Conservation (phyloP, 2,329 filamentous ascomycete genomes). For the Sporothrix inflata region DNA sequence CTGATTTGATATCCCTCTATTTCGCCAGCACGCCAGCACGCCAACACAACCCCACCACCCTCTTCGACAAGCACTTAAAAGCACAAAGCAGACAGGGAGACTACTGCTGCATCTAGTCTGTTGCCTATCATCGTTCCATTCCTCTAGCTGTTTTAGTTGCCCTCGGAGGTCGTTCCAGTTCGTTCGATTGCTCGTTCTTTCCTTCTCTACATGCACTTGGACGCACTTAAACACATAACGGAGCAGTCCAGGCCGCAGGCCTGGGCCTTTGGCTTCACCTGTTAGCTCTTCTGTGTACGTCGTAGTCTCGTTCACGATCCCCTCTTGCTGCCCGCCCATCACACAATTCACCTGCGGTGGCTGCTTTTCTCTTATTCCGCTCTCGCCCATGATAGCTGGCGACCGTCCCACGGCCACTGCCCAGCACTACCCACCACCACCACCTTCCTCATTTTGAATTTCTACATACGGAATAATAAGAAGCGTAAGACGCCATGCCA, state of each 20-base stretch:
- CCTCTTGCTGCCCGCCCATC: neutral
- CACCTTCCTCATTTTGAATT: neutral
- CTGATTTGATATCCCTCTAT: neutral
- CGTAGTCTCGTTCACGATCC: neutral
- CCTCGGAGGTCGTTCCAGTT: neutral
- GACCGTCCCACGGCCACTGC: neutral
- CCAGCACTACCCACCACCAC: neutral
- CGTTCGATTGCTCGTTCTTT: neutral
- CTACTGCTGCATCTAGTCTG: neutral
- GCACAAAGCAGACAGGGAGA: neutral
- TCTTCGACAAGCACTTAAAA: neutral
- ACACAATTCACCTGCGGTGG: too few species aligned
- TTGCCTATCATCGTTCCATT: neutral
- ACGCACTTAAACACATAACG: neutral
- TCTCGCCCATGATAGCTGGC: neutral
- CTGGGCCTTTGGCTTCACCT: neutral
- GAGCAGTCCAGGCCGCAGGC: neutral
- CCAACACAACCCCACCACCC: neutral
- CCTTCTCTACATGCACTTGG: neutral
- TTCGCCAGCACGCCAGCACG: neutral
- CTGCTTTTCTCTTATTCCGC: too few species aligned
- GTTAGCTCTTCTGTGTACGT: neutral
- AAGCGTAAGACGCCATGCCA: neutral
- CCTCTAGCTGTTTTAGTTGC: neutral
- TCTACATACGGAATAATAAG: neutral